Evolutionary conservation across 1,284 basidiomycete genomes (phyloP).

Genomic region (Cerrena zonata): DNA sequence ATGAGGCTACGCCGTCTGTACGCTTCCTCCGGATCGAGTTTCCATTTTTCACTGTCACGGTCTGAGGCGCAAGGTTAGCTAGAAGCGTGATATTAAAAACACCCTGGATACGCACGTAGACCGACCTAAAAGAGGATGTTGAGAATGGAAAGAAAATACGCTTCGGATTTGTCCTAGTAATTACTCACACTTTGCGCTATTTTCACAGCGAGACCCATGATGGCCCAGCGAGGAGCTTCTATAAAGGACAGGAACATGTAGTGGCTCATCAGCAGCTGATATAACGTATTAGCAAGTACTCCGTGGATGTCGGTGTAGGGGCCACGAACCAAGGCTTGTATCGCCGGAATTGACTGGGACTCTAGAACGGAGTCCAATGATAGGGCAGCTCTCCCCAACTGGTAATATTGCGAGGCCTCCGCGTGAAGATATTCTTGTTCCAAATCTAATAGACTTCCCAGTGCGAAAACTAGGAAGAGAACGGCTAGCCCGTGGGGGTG

Average conservation of each 20-base stretch:
- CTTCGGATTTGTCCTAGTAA: too few species aligned
- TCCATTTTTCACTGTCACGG: constrained; percentile 66
- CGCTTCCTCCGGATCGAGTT: constrained; percentile 51
- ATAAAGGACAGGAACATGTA: constrained; percentile 65
- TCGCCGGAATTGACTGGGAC: constrained; percentile 53
- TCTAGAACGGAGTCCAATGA: constrained; percentile 58
- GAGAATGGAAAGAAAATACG: too few species aligned
- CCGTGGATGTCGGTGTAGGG: constrained; percentile 25
- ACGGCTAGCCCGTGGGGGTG: constrained; percentile 40
- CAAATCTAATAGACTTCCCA: constrained; percentile 36
- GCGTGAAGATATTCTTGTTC: constrained; percentile 43
- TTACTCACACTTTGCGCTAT: constrained; percentile 59
- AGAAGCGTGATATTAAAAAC: background rate
- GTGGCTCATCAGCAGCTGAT: constrained; percentile 62
- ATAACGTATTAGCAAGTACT: constrained; percentile 22
- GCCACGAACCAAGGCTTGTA: constrained; percentile 52
- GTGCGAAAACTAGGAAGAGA: constrained; percentile 30
- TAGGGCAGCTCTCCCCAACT: constrained; percentile 54
- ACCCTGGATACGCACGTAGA: constrained; percentile 44
- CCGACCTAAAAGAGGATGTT: constrained; percentile 42
- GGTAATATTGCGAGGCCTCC: constrained; percentile 52
- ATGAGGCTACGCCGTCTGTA: constrained; percentile 55
- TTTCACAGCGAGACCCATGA: constrained; percentile 65
- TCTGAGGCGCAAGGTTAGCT: constrained; percentile 28
- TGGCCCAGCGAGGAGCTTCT: constrained; percentile 59